Percentiles rank a stretch among this genome's conserved stretches.
Evolutionary conservation across 2,329 filamentous ascomycete genomes (phyloP).

Genomic region (Bipolaris sorokiniana): DNA sequence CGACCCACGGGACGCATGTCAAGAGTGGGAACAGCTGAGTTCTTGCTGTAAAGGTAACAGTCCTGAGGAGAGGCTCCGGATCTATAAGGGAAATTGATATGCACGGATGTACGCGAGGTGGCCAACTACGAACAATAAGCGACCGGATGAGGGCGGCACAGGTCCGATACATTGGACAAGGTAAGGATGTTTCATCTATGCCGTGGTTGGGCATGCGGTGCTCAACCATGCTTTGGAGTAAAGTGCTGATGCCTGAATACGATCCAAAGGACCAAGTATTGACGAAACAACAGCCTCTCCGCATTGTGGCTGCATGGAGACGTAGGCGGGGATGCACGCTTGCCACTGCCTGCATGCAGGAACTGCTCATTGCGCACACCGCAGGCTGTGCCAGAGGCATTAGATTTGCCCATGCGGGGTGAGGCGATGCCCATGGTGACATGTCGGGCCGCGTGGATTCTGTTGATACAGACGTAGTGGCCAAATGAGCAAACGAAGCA

Average conservation of each 20-base stretch:
- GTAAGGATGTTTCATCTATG: neutral
- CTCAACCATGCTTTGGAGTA: neutral
- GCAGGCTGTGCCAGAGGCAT: constrained; percentile 23
- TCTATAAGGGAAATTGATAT: neutral
- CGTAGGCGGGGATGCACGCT: constrained; percentile 7
- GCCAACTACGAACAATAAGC: neutral
- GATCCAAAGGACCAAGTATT: neutral
- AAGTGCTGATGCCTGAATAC: neutral
- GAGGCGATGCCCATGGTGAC: constrained; percentile 15
- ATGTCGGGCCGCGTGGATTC: constrained; percentile 13
- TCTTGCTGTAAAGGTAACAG: too few species aligned
- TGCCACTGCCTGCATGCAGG: constrained; percentile 29
- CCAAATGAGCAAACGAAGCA: neutral
- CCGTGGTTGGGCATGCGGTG: neutral
- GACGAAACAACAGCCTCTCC: neutral
- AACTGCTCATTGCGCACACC: constrained; percentile 15
- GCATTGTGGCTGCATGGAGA: constrained; percentile 6
- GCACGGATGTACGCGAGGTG: neutral
- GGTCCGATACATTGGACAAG: neutral
- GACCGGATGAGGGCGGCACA: neutral
- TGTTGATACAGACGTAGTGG: constrained; percentile 8
- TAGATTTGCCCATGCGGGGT: constrained; percentile 11
- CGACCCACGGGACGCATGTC: too few species aligned
- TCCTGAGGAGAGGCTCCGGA: too few species aligned
- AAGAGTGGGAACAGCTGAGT: too few species aligned